Evolutionary conservation across 768 basidiomycete genomes (phyloP), one percentile per base, ranked within the genome.

Genomic region (Trametes cinnabarina): DNA sequence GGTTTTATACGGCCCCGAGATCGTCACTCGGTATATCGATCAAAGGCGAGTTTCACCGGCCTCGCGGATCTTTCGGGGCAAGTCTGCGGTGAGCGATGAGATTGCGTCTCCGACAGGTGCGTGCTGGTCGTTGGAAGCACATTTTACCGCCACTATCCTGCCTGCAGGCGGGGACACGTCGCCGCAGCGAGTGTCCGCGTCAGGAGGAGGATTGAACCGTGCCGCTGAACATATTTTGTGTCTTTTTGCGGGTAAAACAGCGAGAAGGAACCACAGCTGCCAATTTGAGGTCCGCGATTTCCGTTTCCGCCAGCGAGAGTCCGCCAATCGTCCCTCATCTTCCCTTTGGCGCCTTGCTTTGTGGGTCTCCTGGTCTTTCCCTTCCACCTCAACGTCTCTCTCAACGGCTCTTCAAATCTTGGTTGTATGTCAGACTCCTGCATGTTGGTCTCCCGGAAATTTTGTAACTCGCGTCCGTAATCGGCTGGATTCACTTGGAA

Each of bases 221-320:
- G 19, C 42, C 9, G 7, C 41, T 7, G 30, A 25, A 6, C 22
- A n/a, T 19, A n/a, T 19, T 12, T 10, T n/a, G 4, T 34, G 46
- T n/a, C 10, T 12, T 15, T 6, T 20, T 23, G 4, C 28, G 17
- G 34, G 22, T 17, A 34, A 17, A 10, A 34, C 10, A n/a, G 17
- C n/a, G 28, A 35, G 15, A 47, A 17, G 15, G 19, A 53, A 32
- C 28, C 52, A 37, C 52, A 48, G 37, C 43, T 41, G 19, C 43
- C 49, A 50, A 51, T 51, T 56, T 55, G 59, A 61, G 59, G 54
- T 61, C 59, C 59, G 59, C 59, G 51, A 48, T 35, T 61, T 55
- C 47, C 49, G 48, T 55, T 37, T 51, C 59, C 59, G 54, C 59
- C 50, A 61, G 47, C 32, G 14, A 52, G 22, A 59, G 51, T 53